These are phyloP conservation scores for Macrolepiota albuminosa DNA, from an alignment of 768 basidiomycete species.

Conservation along the genomic window DNA sequence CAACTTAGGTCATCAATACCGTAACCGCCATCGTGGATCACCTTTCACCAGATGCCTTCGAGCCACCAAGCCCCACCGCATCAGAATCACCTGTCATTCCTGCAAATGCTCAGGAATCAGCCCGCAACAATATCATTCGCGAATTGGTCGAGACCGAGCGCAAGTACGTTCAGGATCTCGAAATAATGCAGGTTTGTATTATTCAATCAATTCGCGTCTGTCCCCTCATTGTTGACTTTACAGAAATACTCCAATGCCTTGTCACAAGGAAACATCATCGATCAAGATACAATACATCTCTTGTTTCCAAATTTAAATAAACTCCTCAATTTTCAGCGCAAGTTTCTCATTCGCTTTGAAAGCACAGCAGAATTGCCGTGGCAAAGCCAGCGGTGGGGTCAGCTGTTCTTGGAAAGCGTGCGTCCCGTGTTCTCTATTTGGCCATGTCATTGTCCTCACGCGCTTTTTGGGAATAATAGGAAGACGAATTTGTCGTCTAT, in stretches of 20 bases:
- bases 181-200: slow-evolving; percentile 83
- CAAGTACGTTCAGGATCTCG: slow-evolving; percentile 94
- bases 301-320: slow-evolving; percentile 95
- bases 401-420: slow-evolving; percentile 79
- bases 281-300: slow-evolving; percentile 92
- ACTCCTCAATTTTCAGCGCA: slow-evolving; percentile 93
- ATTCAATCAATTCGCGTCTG: slow-evolving; percentile 1
- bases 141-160: slow-evolving; percentile 95
- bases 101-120: slow-evolving; percentile 56
- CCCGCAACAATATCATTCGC: slow-evolving; percentile 72
- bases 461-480: slow-evolving; percentile 57
- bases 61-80: slow-evolving; percentile 48
- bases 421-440: slow-evolving; percentile 42
- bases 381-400: slow-evolving; percentile 85
- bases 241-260: slow-evolving; percentile 89
- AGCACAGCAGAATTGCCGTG: slow-evolving; percentile 78
- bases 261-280: slow-evolving; percentile 77
- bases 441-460: slow-evolving; percentile 37
- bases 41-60: slow-evolving; percentile 66
- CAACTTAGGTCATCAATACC: slow-evolving; percentile 76
- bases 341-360: slow-evolving; percentile 88
- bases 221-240: slow-evolving; percentile 13
- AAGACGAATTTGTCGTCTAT: slow-evolving; percentile 93
- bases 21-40: slow-evolving; percentile 79
- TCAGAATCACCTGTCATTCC: slow-evolving; percentile 38